These are phyloP conservation scores for Kuraishia hungarica DNA, from an alignment of 805 yeast genomes.

Conservation along the genomic window DNA sequence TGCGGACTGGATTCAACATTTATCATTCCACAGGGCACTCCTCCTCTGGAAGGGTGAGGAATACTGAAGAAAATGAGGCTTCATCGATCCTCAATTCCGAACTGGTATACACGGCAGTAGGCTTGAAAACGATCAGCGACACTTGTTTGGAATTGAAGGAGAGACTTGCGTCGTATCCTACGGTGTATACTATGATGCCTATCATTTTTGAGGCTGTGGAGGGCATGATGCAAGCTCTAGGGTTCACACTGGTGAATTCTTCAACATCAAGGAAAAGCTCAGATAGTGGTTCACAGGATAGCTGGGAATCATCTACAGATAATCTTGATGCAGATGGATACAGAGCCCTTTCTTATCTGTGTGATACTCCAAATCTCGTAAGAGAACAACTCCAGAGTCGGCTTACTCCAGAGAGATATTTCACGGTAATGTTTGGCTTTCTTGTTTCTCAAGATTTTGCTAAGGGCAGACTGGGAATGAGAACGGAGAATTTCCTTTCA, in stretches of 20 bases:
- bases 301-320: not conserved
- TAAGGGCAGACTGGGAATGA: not conserved
- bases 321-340: not conserved
- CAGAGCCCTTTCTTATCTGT: not conserved
- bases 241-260: constrained; percentile 9
- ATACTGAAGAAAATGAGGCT: not conserved
- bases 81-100: not conserved
- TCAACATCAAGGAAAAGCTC: constrained; percentile 1
- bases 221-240: constrained; percentile 13
- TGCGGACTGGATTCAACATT: not conserved
- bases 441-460: not conserved
- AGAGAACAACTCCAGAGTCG: not conserved
- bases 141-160: constrained; percentile 17
- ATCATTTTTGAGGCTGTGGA: constrained; percentile 17
- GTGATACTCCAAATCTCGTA: not conserved
- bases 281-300: not conserved
- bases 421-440: not conserved
- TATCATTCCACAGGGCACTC: not conserved
- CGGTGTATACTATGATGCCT: constrained; percentile 10
- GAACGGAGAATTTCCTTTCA: not conserved
- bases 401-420: not conserved
- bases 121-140: constrained; percentile 14
- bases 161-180: constrained; percentile 5
- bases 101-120: not conserved
- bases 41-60: not conserved